Evolutionary conservation across 2,329 filamentous ascomycete species (phyloP).

Genomic region (Westerdykella ornata): DNA sequence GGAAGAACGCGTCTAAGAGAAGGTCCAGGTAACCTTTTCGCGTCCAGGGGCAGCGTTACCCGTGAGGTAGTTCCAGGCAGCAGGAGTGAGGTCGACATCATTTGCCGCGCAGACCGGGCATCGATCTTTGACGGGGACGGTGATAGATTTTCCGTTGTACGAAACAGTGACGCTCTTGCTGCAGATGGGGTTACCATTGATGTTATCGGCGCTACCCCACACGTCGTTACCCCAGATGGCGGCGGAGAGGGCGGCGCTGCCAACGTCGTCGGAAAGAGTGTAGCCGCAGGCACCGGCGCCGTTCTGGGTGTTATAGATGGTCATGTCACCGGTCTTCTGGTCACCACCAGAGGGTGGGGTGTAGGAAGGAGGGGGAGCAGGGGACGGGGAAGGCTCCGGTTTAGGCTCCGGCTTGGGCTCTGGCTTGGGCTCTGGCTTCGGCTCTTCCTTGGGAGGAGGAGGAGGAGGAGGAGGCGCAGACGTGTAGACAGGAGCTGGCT

Average conservation of each 20-base stretch:
- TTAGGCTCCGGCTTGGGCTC: constrained; percentile 2
- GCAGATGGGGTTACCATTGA: constrained; percentile 33
- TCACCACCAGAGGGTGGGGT: constrained; percentile 5
- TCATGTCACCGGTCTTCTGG: constrained; percentile 22
- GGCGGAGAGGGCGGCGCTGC: constrained; percentile 23
- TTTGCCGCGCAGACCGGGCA: constrained; percentile 30
- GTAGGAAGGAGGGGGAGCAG: constrained; percentile 2
- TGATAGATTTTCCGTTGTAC: constrained; percentile 24
- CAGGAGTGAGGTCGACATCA: constrained; percentile 28
- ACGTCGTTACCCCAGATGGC: constrained; percentile 8
- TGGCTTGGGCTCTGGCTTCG: constrained; percentile 2
- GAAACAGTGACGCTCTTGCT: constrained; percentile 28
- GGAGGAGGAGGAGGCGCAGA: constrained; percentile 9
- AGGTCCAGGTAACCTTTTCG: not conserved
- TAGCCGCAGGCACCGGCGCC: constrained; percentile 28
- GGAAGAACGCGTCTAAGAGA: constrained; percentile 10
- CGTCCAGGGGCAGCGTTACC: constrained; percentile 4
- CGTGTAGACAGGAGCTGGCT: constrained; percentile 3
- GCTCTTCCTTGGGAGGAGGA: constrained; percentile 2
- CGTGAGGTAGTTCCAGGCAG: constrained; percentile 26
- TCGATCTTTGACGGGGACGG: constrained; percentile 28
- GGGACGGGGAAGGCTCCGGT: not conserved
- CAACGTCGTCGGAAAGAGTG: constrained; percentile 16
- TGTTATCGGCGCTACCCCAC: constrained; percentile 20
- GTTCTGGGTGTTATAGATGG: constrained; percentile 30